Evolutionary conservation across 768 basidiomycete genomes (phyloP), one percentile per base, ranked within the genome.

Genomic region (Amanita subjunquillea): DNA sequence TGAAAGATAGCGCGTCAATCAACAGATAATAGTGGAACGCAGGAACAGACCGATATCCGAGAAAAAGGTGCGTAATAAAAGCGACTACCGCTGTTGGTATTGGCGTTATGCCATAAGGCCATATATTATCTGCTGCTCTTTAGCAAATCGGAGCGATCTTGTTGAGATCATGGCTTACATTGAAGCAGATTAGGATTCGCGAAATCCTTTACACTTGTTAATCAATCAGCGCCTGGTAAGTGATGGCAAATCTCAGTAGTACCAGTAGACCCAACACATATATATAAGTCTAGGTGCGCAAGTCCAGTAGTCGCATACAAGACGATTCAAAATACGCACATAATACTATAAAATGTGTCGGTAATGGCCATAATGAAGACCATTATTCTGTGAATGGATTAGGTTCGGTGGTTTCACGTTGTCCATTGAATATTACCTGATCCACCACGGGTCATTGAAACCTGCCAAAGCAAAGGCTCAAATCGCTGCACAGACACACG

Each of bases 371-470:
- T 51, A 13, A 48, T 40, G 5, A 50, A 47, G 27, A 60, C 57
- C n/a, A 54, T 36, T 29, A 45, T 30, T 38, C 57, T 57, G 13
- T n/a, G 12, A 6, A 32, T 20, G n/a, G 6, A 50, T 17, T 15
- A 48, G 12, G 10, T 29, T 32, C 10, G 29, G 7, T 40, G 7
- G 29, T 2, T n/a, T 27, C 5, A 13, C 25, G 22, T 27, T 25
- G 34, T 4, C 10, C 22, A 17, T 17, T 17, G 17, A 48, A 34
- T 25, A 50, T 27, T 48, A 58, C 62, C 53, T 59, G 27, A 62
- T 59, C 48, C 56, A 56, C 30, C 45, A 30, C 0, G 56, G 51
- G 36, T 63, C 62, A 7, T 60, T 56, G 53, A 59, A 62, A 41
- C 55, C 58, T 62, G 23, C 2, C 32, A 44, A 30, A 48, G 4